phyloP scores from a whole-genome alignment of 164 flowering plant species.

The Vitis amurensis region DNA sequence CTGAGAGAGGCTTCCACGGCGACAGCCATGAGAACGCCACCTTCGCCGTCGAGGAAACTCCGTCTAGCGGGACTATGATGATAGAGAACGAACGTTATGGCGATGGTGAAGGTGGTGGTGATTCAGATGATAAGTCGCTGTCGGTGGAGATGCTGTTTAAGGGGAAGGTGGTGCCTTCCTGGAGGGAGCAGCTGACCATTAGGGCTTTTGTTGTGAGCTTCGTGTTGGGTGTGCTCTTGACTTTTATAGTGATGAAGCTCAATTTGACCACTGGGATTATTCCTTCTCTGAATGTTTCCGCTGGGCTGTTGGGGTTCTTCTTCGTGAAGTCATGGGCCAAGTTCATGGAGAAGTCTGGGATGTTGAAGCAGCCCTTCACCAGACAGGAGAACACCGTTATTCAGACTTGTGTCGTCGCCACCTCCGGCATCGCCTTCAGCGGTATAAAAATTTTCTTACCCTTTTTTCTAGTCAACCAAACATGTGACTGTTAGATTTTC shows the following conservation, averaged over 20 bases:
- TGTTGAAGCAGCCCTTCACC: conserved; percentile 57
- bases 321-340: conserved; percentile 44
- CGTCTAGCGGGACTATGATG: too few species aligned
- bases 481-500: too few species aligned
- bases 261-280: conserved; percentile 68
- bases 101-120: too few species aligned
- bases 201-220: conserved; percentile 46
- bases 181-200: conserved; percentile 53
- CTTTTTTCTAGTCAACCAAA: background rate
- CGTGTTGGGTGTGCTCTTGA: conserved; percentile 42
- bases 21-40: too few species aligned
- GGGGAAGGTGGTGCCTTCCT: conserved; percentile 38
- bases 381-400: conserved; percentile 79
- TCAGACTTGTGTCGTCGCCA: conserved; percentile 72
- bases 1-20: too few species aligned
- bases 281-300: conserved; percentile 68
- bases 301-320: conserved; percentile 66
- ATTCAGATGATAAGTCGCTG: too few species aligned
- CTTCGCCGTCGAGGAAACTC: too few species aligned
- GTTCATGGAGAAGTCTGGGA: conserved; percentile 28
- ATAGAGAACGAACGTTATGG: too few species aligned
- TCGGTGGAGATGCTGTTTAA: conserved; percentile 35
- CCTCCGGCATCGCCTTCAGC: conserved; percentile 71
- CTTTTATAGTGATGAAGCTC: conserved; percentile 60
- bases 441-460: conserved; percentile 25